Base-by-base conservation (phyloP, 202 grass and related monocot species). In the Panicum virgatum region DNA sequence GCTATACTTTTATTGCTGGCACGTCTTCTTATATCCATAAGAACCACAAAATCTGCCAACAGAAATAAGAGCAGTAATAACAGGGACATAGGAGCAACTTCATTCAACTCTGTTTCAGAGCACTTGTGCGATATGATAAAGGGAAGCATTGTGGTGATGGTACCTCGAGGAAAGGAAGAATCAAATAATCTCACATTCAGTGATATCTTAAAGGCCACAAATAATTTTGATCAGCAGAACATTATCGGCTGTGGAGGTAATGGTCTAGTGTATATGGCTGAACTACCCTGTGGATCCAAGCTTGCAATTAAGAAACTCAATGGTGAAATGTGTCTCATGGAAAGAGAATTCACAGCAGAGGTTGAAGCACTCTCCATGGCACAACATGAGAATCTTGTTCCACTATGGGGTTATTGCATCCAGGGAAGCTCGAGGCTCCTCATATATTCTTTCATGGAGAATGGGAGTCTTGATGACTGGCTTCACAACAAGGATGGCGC, bases 371-470 rank as follows among this genome's bases (percentile, higher is more conserved):
- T 97, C 66, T 92, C 94, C 3, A 76, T 90, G 89, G 90, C 89
- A 47, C 88, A 92, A 48, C 90, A 97, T 71, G 87, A 88, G 42
- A 97, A 97, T 50, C 92, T 97, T 0, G 94, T 97, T 45, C 81
- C 92, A 45, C 75, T 97, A 26, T 90, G 87, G 85, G 94, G 94
- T 20, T 97, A 94, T 65, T 97, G 90, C 84, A 97, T 92, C 54
- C 86, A 85, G 56, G 84, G 90, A 73, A 92, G 75, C 71, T 59
- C 89, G 10, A 94, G 90, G 66, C 80, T 97, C 70, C 77, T 97
- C 66, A 92, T 97, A 80, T 97, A 91, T 87, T 97, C 94, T 79
- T 97, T 92, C 83, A 97, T 97, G 94, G 92, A 97, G 77, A 97
- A 97, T 82, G 94, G 94, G 9, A 97, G 94, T 59, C 87, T 97